A percentile compares a stretch with the other conserved stretches of the same genome.
Evolutionary conservation across 2,329 filamentous ascomycete genomes (phyloP).

Genomic region (Sporothrix pallida): DNA sequence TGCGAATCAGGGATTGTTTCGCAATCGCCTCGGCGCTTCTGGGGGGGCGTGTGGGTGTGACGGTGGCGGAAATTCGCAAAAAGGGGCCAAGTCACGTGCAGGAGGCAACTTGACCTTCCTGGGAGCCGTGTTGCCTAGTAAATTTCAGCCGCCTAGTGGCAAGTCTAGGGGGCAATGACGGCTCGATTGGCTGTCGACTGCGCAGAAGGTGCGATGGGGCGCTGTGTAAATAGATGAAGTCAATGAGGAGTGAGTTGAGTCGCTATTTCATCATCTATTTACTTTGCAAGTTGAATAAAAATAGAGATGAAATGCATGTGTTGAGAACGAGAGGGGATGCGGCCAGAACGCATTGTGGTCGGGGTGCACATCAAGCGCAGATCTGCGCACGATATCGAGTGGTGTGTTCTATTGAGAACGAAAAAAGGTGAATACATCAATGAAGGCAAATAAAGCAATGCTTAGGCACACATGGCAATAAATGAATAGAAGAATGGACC

Average conservation of each 20-base stretch:
- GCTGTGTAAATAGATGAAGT: neutral
- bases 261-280: neutral
- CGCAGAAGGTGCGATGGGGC: neutral
- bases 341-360: neutral
- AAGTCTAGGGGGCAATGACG: constrained; percentile 12
- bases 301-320: neutral
- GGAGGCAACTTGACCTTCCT: neutral
- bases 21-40: constrained; percentile 36
- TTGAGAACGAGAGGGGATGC: constrained; percentile 9
- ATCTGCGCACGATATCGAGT: constrained; percentile 14
- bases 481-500: neutral
- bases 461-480: too few relatives aligned
- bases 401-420: neutral
- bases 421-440: neutral
- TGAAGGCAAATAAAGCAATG: neutral
- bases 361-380: constrained; percentile 27
- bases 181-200: constrained; percentile 14
- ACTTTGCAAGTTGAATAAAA: neutral
- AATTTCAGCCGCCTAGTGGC: constrained; percentile 22
- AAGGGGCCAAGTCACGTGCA: constrained; percentile 29
- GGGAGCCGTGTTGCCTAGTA: neutral
- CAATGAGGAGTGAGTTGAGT: neutral
- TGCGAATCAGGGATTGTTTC: constrained; percentile 37
- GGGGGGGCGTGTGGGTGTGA: constrained; percentile 33
- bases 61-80: constrained; percentile 32